Evolutionary conservation across 2,329 filamentous ascomycete genomes (phyloP).

Genomic region (Colletotrichum melonis): DNA sequence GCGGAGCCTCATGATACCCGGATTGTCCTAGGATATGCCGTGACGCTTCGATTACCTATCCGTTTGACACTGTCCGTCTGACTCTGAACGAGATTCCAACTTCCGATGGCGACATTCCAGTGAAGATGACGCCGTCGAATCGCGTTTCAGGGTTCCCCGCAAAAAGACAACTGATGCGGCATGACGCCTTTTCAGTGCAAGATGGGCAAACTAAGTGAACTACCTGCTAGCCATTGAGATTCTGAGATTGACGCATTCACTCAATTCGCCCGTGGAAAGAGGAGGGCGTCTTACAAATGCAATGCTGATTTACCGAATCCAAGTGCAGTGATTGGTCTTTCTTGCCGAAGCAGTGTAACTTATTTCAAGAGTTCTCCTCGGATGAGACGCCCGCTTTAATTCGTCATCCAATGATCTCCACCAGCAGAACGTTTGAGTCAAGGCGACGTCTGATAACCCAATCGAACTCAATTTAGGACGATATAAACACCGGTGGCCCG

Average conservation of each 20-base stretch:
- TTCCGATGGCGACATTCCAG: constrained; percentile 22
- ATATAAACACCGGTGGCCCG: not conserved
- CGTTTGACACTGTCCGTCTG: not conserved
- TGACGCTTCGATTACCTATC: not conserved
- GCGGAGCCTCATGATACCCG: not conserved
- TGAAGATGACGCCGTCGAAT: constrained; percentile 18
- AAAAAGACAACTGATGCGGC: not conserved
- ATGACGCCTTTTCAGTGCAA: constrained; percentile 22
- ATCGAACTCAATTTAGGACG: fast-evolving
- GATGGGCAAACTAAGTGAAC: constrained; percentile 8
- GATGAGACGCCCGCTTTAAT: not conserved
- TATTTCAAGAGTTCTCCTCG: not conserved
- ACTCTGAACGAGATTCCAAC: not conserved
- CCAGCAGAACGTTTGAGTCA: not conserved
- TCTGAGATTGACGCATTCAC: not conserved
- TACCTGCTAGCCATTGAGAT: not conserved
- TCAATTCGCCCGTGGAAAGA: not conserved
- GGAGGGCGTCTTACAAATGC: constrained; percentile 18
- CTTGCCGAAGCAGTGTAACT: not conserved
- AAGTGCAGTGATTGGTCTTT: not conserved
- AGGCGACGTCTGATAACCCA: not conserved
- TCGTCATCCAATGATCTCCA: not conserved
- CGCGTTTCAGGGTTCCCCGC: constrained; percentile 27
- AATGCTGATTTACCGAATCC: not conserved
- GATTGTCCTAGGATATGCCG: no score